These are phyloP conservation scores for Phaffia tasmanica DNA, from an alignment of 768 basidiomycete species.

Conservation along the genomic window DNA sequence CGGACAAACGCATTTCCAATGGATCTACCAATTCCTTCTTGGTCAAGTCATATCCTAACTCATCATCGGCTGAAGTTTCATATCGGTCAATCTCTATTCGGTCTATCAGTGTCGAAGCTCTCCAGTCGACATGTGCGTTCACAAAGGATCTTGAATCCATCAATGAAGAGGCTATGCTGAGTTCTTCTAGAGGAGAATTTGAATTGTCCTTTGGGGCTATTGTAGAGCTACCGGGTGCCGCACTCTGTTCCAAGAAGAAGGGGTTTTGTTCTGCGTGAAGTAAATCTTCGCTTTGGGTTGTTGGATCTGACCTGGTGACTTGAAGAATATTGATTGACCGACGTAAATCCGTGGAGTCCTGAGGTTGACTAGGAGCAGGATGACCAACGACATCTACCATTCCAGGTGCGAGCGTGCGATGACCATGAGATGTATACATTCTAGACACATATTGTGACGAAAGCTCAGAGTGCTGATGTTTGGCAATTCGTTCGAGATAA, in stretches of 20 bases:
- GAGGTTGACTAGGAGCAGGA: slow-evolving; percentile 37
- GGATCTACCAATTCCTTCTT: slow-evolving; percentile 20
- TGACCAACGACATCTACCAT: slow-evolving; percentile 3
- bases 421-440: slow-evolving; percentile 33
- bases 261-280: neutral
- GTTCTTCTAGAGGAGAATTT: neutral
- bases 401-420: slow-evolving; percentile 11
- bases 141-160: slow-evolving; percentile 44
- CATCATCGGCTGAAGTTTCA: slow-evolving; percentile 34
- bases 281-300: neutral
- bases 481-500: slow-evolving; percentile 57
- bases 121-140: slow-evolving; percentile 46
- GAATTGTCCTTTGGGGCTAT: slow-evolving; percentile 24
- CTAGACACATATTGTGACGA: slow-evolving; percentile 33
- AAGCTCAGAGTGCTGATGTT: slow-evolving; percentile 48
- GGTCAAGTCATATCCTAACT: slow-evolving; percentile 40
- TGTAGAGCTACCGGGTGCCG: neutral
- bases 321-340: slow-evolving; percentile 55
- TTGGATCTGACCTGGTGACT: neutral
- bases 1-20: slow-evolving; percentile 30
- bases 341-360: slow-evolving; percentile 50
- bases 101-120: slow-evolving; percentile 38
- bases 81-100: slow-evolving; percentile 36
- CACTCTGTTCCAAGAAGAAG: neutral
- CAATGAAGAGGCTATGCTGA: neutral